These are phyloP conservation scores for Flaveria brownii DNA, from an alignment of 129 eudicot species.

Conservation along the genomic window DNA sequence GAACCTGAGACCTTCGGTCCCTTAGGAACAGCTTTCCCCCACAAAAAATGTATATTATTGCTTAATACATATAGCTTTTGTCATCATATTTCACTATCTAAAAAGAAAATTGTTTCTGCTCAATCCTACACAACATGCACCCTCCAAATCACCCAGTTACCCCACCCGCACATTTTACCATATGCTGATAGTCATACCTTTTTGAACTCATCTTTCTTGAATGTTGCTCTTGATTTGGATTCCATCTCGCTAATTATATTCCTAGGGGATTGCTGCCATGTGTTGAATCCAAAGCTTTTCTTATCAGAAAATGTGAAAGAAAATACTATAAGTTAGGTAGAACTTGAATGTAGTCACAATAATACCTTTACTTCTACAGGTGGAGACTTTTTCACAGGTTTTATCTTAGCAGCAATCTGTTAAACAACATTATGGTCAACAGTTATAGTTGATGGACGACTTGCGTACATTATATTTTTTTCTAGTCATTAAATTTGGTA, in stretches of 20 bases:
- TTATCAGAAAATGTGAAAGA: conserved; percentile 17
- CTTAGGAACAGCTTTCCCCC: no score
- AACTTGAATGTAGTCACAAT: background rate
- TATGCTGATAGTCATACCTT: conserved; percentile 20
- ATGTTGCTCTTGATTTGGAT: conserved; percentile 7
- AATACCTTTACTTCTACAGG: conserved; percentile 35
- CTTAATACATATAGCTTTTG: background rate
- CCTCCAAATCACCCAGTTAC: background rate
- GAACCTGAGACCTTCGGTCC: no score
- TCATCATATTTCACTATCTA: background rate
- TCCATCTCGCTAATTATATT: conserved; percentile 33
- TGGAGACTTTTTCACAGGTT: conserved; percentile 6
- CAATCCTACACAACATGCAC: background rate
- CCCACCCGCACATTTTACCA: background rate
- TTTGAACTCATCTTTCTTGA: conserved; percentile 30
- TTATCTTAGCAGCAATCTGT: conserved; percentile 39
- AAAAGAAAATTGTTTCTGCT: background rate
- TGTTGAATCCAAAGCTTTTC: background rate
- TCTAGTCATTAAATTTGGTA: background rate
- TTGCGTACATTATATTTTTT: background rate
- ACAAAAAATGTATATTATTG: background rate
- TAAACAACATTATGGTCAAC: conserved; percentile 19
- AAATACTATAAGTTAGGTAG: conserved; percentile 2
- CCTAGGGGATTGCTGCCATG: conserved; percentile 20
- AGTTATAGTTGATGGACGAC: conserved; percentile 7